phyloP scores from a whole-genome alignment of 2,329 filamentous ascomycete species.

The Purpureocillium lavendulum region DNA sequence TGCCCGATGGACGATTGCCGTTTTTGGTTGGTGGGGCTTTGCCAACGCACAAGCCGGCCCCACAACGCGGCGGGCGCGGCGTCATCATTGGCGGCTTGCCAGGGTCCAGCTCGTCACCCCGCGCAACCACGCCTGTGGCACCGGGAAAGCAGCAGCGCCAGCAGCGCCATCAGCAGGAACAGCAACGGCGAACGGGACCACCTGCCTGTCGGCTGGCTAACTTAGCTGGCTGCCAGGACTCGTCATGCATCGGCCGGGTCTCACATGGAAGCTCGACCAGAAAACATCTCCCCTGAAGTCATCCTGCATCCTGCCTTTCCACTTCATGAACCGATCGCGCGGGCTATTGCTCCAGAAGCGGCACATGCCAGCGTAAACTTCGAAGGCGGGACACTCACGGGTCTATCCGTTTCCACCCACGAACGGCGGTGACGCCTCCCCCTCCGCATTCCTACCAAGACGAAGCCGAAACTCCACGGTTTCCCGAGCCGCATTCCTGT shows the following conservation, averaged over 20 bases:
- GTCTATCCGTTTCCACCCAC: too few species aligned
- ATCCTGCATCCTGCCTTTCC: too few species aligned
- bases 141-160: not conserved
- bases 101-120: slow-evolving; percentile 4
- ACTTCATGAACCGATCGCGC: too few species aligned
- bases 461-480: too few species aligned
- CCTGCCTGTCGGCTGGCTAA: too few species aligned
- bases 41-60: not conserved
- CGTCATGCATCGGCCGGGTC: not conserved
- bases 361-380: slow-evolving; percentile 2
- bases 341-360: not conserved
- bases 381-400: too few species aligned
- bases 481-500: too few species aligned
- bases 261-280: too few species aligned
- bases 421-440: too few species aligned
- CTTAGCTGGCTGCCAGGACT: not conserved
- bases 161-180: not conserved
- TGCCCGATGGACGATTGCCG: not conserved
- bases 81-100: not conserved
- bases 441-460: too few species aligned
- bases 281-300: too few species aligned
- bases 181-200: too few species aligned
- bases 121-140: slow-evolving; percentile 3
- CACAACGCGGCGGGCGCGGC: not conserved
- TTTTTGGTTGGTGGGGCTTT: not conserved